Percentiles rank a stretch among this genome's conserved stretches.
Evolutionary conservation across 1,139 yeast species (phyloP).

Genomic region (Sugiyamaella paludigena): DNA sequence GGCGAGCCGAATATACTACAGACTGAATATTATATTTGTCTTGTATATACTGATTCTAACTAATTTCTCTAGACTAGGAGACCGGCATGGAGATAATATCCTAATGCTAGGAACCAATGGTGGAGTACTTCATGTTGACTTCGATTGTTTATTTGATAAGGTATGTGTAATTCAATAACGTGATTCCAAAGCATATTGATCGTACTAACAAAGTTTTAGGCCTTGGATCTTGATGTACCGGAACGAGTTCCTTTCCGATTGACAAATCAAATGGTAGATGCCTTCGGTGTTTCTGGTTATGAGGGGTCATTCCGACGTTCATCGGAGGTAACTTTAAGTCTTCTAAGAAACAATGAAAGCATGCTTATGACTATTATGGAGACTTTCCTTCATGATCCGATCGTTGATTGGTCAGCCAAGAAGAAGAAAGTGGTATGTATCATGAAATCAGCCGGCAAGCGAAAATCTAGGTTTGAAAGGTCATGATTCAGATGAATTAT

Average conservation of each 20-base stretch:
- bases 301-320: slow-evolving; percentile 88
- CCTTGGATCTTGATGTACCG: slow-evolving; percentile 64
- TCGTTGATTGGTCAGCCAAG: slow-evolving; percentile 44
- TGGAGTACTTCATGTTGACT: slow-evolving; percentile 86
- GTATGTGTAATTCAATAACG: slow-evolving; percentile 5
- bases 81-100: slow-evolving; percentile 92
- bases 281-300: slow-evolving; percentile 84
- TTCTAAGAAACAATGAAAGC: slow-evolving; percentile 79
- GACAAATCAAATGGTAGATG: slow-evolving; percentile 86
- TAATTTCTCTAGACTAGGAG: slow-evolving; percentile 67
- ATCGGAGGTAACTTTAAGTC: slow-evolving; percentile 76
- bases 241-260: slow-evolving; percentile 93
- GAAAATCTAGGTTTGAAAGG: too few relatives aligned
- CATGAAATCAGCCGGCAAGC: too few relatives aligned
- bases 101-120: slow-evolving; percentile 73
- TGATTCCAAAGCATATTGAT: neutral
- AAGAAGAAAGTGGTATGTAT: slow-evolving; percentile 17
- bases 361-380: slow-evolving; percentile 88
- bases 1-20: too few relatives aligned
- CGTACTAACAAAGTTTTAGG: slow-evolving; percentile 24
- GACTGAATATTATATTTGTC: neutral
- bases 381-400: slow-evolving; percentile 89
- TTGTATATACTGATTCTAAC: slow-evolving; percentile 31
- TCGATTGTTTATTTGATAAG: slow-evolving; percentile 89
- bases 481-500: neutral